phyloP scores from a whole-genome alignment of 352 stramenopile species.

The Phytophthora crassamura region DNA sequence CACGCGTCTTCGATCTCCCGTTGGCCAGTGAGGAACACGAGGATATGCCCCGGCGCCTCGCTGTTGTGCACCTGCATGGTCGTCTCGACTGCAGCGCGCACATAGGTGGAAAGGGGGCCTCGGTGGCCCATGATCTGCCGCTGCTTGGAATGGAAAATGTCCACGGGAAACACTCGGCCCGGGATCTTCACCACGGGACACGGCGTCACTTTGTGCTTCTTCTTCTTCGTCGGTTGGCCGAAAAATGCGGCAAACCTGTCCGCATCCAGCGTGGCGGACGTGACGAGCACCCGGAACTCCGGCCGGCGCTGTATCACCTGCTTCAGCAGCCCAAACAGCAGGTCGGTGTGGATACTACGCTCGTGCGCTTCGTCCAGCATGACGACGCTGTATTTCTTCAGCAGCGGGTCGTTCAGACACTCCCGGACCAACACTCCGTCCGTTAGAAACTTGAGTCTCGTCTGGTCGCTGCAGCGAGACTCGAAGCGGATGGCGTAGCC shows the following conservation, averaged over 20 bases:
- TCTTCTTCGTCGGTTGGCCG: conserved; percentile 24
- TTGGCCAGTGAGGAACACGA: conserved; percentile 96
- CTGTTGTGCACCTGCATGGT: conserved; percentile 77
- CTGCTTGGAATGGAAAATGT: conserved; percentile 94
- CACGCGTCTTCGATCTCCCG: conserved; percentile 94
- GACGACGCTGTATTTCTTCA: conserved; percentile 87
- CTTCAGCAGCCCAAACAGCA: conserved; percentile 96
- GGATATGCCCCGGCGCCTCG: conserved; percentile 86
- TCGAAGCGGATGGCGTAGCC: conserved; percentile 99
- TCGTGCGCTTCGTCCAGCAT: conserved; percentile 99
- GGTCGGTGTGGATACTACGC: conserved; percentile 97
- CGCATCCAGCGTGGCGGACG: conserved; percentile 92
- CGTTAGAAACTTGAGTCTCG: conserved; percentile 87
- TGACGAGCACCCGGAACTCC: conserved; percentile 95
- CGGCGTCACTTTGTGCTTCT: conserved; percentile 22
- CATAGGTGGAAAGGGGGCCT: conserved; percentile 71
- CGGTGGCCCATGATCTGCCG: conserved; percentile 74
- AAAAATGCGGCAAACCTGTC: conserved; percentile 93
- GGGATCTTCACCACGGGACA: conserved; percentile 92
- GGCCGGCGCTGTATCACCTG: conserved; percentile 65
- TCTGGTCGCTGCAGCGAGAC: conserved; percentile 74
- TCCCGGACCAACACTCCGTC: conserved; percentile 86
- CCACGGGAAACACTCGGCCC: conserved; percentile 93
- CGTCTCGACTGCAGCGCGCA: conserved; percentile 76
- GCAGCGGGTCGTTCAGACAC: conserved; percentile 75